Evolutionary conservation across 2,329 filamentous ascomycete species (phyloP).

Genomic region (Zalaria sp.): DNA sequence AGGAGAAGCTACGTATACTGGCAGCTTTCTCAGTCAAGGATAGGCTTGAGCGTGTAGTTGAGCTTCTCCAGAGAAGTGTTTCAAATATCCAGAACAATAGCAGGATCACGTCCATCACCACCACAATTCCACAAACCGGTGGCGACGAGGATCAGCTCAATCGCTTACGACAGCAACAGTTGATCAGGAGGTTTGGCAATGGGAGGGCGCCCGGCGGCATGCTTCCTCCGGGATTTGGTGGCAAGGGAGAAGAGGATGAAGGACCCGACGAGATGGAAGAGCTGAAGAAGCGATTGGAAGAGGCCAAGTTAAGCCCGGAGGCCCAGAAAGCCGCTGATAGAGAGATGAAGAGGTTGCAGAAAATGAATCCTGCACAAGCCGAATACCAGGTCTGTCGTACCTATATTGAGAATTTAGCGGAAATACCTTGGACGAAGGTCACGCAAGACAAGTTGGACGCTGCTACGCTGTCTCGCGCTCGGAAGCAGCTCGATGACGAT

Average conservation of each 20-base stretch:
- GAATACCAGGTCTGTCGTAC: conserved; percentile 90
- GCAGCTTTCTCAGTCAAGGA: conserved; percentile 67
- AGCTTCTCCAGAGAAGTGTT: conserved; percentile 71
- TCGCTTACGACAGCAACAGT: conserved; percentile 27
- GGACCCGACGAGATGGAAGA: conserved; percentile 85
- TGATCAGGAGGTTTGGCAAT: conserved; percentile 18
- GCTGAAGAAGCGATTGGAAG: conserved; percentile 73
- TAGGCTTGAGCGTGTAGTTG: conserved; percentile 67
- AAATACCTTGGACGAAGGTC: conserved; percentile 79
- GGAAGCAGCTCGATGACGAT: conserved; percentile 86
- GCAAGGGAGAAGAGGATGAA: conserved; percentile 52
- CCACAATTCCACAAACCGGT: conserved; percentile 28
- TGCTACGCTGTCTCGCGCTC: conserved; percentile 63
- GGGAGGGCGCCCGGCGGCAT: conserved; percentile 18
- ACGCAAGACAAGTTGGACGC: conserved; percentile 78
- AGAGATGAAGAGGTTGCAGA: conserved; percentile 74
- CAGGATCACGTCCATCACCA: conserved; percentile 66
- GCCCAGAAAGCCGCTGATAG: conserved; percentile 82
- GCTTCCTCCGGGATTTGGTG: conserved; percentile 16
- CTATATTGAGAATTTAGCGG: conserved; percentile 83
- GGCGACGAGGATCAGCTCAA: conserved; percentile 19
- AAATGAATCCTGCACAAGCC: conserved; percentile 92
- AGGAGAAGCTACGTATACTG: conserved; percentile 81
- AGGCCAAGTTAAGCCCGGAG: conserved; percentile 67
- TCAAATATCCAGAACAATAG: conserved; percentile 74